Percentiles rank a stretch among this genome's conserved stretches.
phyloP scores from a whole-genome alignment of 768 basidiomycete species.

The Russula vinacea region DNA sequence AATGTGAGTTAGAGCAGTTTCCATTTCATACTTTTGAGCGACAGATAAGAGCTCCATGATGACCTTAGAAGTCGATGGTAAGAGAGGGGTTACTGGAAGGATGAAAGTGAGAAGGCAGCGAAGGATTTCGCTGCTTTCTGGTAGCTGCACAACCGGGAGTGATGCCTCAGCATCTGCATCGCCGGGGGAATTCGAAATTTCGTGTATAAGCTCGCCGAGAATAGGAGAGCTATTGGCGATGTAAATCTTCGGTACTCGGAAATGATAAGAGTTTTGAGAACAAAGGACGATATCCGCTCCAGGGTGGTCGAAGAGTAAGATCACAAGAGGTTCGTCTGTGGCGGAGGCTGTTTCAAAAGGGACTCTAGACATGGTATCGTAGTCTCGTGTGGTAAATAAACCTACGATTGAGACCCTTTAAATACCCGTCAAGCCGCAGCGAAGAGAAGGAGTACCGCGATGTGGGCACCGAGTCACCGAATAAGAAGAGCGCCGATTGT shows the following conservation, averaged over 20 bases:
- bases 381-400: neutral
- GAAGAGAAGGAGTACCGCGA: neutral
- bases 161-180: neutral
- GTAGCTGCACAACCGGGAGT: neutral
- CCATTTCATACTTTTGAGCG: slow-evolving; percentile 17
- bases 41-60: slow-evolving; percentile 7
- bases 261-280: slow-evolving; percentile 43
- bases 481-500: too few species aligned
- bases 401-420: neutral
- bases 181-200: neutral
- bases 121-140: neutral
- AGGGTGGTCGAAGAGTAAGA: slow-evolving; percentile 22
- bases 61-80: slow-evolving; percentile 1
- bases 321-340: neutral
- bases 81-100: neutral
- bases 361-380: neutral
- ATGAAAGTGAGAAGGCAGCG: slow-evolving; percentile 18
- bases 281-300: slow-evolving; percentile 45
- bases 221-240: slow-evolving; percentile 44
- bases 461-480: too few species aligned
- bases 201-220: slow-evolving; percentile 30
- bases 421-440: neutral
- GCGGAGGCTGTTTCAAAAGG: neutral
- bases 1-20: neutral
- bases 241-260: slow-evolving; percentile 45